phyloP scores from a whole-genome alignment of 805 yeast genomes.

The Suhomyces prunicola region DNA sequence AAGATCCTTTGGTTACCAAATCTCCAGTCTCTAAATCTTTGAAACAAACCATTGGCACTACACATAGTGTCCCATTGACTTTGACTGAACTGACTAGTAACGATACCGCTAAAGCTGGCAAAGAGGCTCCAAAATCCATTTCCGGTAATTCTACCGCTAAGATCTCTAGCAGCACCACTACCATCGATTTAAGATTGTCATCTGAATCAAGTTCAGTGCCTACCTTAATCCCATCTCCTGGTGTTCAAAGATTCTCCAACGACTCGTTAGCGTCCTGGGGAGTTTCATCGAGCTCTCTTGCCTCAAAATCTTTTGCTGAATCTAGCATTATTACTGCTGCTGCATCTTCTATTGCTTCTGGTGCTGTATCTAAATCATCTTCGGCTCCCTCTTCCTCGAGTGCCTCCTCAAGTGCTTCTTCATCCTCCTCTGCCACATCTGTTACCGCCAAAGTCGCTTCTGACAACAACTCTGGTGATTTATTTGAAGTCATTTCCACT shows the following conservation, averaged over 20 bases:
- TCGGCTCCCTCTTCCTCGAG: background rate
- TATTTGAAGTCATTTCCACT: slow-evolving; percentile 50
- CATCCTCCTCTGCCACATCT: background rate
- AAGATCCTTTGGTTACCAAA: slow-evolving; percentile 29
- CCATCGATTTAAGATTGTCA: slow-evolving; percentile 7
- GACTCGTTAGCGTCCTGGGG: background rate
- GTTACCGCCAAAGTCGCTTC: background rate
- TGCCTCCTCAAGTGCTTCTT: background rate
- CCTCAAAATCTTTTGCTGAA: background rate
- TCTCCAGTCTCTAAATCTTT: slow-evolving; percentile 21
- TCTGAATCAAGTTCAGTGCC: slow-evolving; percentile 1
- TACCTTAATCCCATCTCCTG: background rate
- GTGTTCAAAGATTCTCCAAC: background rate
- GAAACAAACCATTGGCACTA: slow-evolving; percentile 21
- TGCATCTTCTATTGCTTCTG: background rate
- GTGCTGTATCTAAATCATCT: background rate
- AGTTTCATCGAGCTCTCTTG: background rate
- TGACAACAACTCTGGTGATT: slow-evolving; percentile 28
- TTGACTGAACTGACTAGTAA: background rate
- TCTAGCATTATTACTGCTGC: background rate
- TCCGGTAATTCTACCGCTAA: slow-evolving; percentile 1
- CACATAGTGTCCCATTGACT: slow-evolving; percentile 17
- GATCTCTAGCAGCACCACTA: background rate
- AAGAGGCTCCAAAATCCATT: background rate
- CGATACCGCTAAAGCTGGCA: background rate